These are phyloP conservation scores for Paracoccidioides brasiliensis DNA, from an alignment of 2,329 filamentous ascomycete species.

Conservation along the genomic window DNA sequence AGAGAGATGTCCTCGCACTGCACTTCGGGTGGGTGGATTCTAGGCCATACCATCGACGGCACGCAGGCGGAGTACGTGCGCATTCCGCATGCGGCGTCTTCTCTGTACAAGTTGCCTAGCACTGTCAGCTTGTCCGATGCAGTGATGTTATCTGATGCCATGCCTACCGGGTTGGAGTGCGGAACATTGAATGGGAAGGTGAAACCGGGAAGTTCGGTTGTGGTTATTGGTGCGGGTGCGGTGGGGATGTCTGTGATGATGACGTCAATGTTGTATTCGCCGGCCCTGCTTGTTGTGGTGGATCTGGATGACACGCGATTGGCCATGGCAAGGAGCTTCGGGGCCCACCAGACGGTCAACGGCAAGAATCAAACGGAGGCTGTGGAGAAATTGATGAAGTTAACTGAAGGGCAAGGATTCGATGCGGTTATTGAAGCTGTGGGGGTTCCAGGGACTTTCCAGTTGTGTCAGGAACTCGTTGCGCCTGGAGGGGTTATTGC, in stretches of 20 bases:
- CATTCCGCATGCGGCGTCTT: conserved; percentile 39
- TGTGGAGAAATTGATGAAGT: conserved; percentile 26
- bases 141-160: conserved; percentile 43
- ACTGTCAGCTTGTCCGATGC: conserved; percentile 31
- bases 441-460: conserved; percentile 41
- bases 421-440: conserved; percentile 48
- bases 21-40: conserved; percentile 40
- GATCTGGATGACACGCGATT: conserved; percentile 40
- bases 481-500: conserved; percentile 42
- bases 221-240: conserved; percentile 43
- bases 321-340: conserved; percentile 35
- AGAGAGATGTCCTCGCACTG: conserved; percentile 42
- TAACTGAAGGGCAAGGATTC: conserved; percentile 41
- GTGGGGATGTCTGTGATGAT: conserved; percentile 44
- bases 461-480: conserved; percentile 41
- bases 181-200: conserved; percentile 42
- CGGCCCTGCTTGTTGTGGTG: conserved; percentile 39
- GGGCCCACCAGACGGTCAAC: conserved; percentile 36
- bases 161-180: conserved; percentile 45
- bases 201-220: conserved; percentile 40
- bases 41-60: conserved; percentile 42
- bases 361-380: conserved; percentile 23
- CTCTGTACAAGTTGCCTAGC: conserved; percentile 30
- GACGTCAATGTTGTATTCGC: conserved; percentile 43
- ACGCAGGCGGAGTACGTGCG: conserved; percentile 46